A percentile compares a stretch with the other conserved stretches of the same genome.
These are phyloP conservation scores for Cochlearia excelsa DNA, from an alignment of 345 rosid species.

Conservation along the genomic window DNA sequence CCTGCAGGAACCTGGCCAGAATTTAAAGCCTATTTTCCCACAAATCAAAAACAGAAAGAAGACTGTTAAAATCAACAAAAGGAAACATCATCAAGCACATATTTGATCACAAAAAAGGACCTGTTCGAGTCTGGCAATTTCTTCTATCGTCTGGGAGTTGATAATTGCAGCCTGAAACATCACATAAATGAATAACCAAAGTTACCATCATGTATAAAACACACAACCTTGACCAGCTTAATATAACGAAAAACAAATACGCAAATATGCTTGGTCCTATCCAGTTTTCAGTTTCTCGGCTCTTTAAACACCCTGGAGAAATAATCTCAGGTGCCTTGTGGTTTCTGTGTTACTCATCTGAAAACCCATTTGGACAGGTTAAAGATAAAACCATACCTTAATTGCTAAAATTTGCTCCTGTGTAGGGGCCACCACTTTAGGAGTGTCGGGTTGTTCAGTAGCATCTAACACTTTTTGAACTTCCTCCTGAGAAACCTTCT, in stretches of 20 bases:
- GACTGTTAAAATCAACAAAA: conserved; percentile 27
- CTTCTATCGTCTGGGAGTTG: conserved; percentile 97
- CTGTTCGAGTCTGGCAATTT: conserved; percentile 97
- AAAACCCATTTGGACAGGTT: neutral
- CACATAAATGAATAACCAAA: conserved; percentile 20
- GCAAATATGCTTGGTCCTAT: neutral
- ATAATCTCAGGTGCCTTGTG: neutral
- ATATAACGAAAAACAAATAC: conserved; percentile 7
- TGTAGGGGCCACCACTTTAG: conserved; percentile 84
- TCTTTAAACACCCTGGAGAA: neutral
- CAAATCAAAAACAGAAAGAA: conserved; percentile 18
- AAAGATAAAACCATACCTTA: conserved; percentile 53
- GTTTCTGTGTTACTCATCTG: conserved; percentile 23
- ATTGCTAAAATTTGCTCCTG: conserved; percentile 86
- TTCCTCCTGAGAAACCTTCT: conserved; percentile 64
- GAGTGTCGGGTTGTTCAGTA: conserved; percentile 54
- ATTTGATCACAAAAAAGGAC: conserved; percentile 35
- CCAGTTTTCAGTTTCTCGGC: conserved; percentile 8
- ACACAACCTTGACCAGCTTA: conserved; percentile 12
- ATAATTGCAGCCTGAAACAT: conserved; percentile 93
- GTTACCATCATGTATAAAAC: conserved; percentile 14
- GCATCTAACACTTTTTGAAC: conserved; percentile 50
- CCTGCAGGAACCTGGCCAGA: conserved; percentile 95
- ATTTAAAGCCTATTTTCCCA: conserved; percentile 66
- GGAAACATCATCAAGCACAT: conserved; percentile 9